Percentiles rank a stretch among this genome's conserved stretches.
phyloP scores from a whole-genome alignment of 2,329 filamentous ascomycete species.

The Cercospora nicotianae region DNA sequence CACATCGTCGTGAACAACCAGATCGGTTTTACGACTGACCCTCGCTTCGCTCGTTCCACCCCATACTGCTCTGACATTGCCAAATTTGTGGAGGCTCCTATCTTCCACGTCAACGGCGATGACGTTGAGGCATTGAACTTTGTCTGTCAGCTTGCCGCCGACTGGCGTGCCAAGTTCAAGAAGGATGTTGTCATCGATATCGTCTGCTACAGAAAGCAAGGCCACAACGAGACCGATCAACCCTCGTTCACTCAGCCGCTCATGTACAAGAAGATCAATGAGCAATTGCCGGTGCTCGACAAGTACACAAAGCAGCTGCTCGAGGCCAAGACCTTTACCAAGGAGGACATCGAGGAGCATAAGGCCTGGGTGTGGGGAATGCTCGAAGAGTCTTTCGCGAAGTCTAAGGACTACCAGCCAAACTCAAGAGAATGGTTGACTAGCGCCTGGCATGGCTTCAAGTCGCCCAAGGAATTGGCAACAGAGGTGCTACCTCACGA shows the following conservation, averaged over 20 bases:
- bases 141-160: slow-evolving; percentile 92
- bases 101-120: slow-evolving; percentile 99
- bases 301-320: slow-evolving; percentile 90
- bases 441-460: slow-evolving; percentile 98
- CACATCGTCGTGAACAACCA: slow-evolving; percentile 99
- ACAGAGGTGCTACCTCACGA: slow-evolving; percentile 91
- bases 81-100: slow-evolving; percentile 95
- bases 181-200: slow-evolving; percentile 97
- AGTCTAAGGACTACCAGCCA: slow-evolving; percentile 96
- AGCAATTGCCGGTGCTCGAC: slow-evolving; percentile 81
- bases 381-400: slow-evolving; percentile 95
- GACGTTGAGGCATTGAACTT: slow-evolving; percentile 99
- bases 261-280: slow-evolving; percentile 97
- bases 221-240: slow-evolving; percentile 99
- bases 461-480: slow-evolving; percentile 95
- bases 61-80: slow-evolving; percentile 99
- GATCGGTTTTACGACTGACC: slow-evolving; percentile 99
- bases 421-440: slow-evolving; percentile 98
- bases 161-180: slow-evolving; percentile 99
- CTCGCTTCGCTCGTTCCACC: slow-evolving; percentile 93
- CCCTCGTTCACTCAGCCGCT: slow-evolving; percentile 98
- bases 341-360: slow-evolving; percentile 97
- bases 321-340: slow-evolving; percentile 89
- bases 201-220: slow-evolving; percentile 98
- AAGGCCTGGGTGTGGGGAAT: slow-evolving; percentile 99